phyloP scores from a whole-genome alignment of 2,329 filamentous ascomycete species.

The Sclerotinia sclerotiorum region DNA sequence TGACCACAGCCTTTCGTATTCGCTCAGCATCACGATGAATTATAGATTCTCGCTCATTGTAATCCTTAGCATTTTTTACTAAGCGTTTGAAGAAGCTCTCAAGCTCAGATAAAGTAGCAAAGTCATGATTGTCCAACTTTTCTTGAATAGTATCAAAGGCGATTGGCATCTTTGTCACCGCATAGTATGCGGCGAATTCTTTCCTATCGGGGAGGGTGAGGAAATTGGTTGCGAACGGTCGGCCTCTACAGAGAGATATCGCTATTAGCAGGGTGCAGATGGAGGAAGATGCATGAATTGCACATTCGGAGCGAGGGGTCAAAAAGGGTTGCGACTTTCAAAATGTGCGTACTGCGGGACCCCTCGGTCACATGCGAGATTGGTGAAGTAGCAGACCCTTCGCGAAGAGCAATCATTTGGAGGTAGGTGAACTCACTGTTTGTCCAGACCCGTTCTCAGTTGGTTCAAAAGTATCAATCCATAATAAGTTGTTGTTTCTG shows the following conservation, averaged over 20 bases:
- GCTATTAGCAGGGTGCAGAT: constrained; percentile 17
- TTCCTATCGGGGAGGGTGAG: constrained; percentile 66
- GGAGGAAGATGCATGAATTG: background rate
- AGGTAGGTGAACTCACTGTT: constrained; percentile 59
- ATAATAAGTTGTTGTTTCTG: constrained; percentile 67
- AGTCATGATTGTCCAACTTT: constrained; percentile 68
- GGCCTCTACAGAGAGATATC: constrained; percentile 54
- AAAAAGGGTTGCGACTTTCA: background rate
- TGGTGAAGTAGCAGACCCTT: constrained; percentile 9
- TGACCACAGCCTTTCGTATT: constrained; percentile 80
- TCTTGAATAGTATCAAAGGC: constrained; percentile 74
- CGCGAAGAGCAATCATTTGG: constrained; percentile 2
- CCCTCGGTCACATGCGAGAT: background rate
- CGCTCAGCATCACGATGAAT: constrained; percentile 83
- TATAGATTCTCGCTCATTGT: constrained; percentile 69
- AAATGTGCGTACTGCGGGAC: background rate
- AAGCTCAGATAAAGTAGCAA: constrained; percentile 68
- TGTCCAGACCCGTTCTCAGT: constrained; percentile 75
- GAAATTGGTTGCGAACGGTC: constrained; percentile 72
- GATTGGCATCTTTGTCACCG: constrained; percentile 73
- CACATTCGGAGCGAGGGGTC: background rate
- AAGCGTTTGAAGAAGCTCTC: constrained; percentile 87
- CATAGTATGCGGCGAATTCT: constrained; percentile 73
- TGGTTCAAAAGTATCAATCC: constrained; percentile 74
- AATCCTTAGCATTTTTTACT: constrained; percentile 84